phyloP scores from a whole-genome alignment of 768 basidiomycete genomes.

The Neoboletus subvelutipes region DNA sequence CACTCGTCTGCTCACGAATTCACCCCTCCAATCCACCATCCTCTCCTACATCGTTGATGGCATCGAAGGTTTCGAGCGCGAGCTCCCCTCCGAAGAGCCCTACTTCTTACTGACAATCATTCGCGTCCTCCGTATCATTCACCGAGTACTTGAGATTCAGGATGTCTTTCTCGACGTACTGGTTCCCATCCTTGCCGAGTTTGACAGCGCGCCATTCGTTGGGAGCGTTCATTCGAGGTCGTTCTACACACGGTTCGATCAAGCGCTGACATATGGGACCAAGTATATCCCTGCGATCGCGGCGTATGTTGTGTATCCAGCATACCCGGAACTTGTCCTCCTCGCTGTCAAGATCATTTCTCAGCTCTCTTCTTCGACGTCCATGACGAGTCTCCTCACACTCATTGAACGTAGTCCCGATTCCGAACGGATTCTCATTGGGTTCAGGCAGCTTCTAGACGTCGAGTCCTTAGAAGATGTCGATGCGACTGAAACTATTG shows the following conservation, averaged over 20 bases:
- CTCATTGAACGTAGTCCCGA: conserved; percentile 79
- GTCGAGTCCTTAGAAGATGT: conserved; percentile 63
- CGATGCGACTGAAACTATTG: conserved; percentile 54
- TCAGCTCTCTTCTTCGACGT: conserved; percentile 60
- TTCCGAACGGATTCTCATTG: conserved; percentile 80
- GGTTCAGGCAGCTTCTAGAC: conserved; percentile 68
- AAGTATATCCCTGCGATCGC: conserved; percentile 81
- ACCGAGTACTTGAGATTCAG: conserved; percentile 81
- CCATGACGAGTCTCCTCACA: conserved; percentile 71
- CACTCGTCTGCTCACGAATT: conserved; percentile 71
- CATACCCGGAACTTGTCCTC: conserved; percentile 70
- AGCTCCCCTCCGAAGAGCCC: conserved; percentile 64
- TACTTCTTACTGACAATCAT: conserved; percentile 74
- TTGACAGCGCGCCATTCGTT: conserved; percentile 53
- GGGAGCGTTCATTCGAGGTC: conserved; percentile 62
- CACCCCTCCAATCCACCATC: conserved; percentile 69
- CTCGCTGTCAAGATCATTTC: conserved; percentile 78
- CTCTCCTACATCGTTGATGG: conserved; percentile 83
- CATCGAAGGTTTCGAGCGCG: conserved; percentile 70
- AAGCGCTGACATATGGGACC: conserved; percentile 66
- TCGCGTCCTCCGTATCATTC: conserved; percentile 78
- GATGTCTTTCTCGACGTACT: conserved; percentile 88
- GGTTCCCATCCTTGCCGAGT: conserved; percentile 70
- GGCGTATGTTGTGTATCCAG: conserved; percentile 67
- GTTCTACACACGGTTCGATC: conserved; percentile 71